phyloP scores from a whole-genome alignment of 306 rosid species.

The Myrica gale region DNA sequence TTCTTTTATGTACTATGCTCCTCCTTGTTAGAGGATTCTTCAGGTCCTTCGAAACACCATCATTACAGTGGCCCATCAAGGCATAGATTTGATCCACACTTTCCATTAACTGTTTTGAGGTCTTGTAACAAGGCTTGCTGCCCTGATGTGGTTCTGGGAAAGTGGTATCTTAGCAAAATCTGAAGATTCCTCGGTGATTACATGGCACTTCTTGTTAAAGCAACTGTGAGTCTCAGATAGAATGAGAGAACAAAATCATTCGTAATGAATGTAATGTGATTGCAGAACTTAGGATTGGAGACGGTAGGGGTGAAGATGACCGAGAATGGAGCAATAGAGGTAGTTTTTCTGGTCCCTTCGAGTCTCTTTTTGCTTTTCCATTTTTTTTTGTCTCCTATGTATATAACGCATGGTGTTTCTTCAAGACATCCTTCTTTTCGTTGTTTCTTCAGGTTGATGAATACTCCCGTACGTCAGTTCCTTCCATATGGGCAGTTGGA shows the following conservation, averaged over 20 bases:
- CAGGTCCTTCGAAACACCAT: background rate
- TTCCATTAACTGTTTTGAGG: background rate
- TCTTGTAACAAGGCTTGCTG: background rate
- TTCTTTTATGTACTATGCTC: constrained; percentile 1
- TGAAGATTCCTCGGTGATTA: constrained; percentile 20
- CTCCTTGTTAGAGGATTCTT: background rate
- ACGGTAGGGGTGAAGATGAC: constrained; percentile 67
- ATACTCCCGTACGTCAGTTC: constrained; percentile 83
- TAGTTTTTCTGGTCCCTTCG: constrained; percentile 31
- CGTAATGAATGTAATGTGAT: constrained; percentile 25
- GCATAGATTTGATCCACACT: background rate
- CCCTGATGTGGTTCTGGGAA: constrained; percentile 3
- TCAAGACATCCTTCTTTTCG: background rate
- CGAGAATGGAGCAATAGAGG: constrained; percentile 91
- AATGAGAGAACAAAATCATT: background rate
- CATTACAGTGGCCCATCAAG: background rate
- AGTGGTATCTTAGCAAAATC: constrained; percentile 16
- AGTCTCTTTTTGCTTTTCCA: background rate
- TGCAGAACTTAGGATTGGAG: constrained; percentile 94
- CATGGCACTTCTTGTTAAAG: constrained; percentile 7
- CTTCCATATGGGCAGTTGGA: constrained; percentile 97
- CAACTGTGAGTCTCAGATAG: constrained; percentile 19
- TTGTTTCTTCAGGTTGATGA: constrained; percentile 69
- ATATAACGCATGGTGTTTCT: background rate
- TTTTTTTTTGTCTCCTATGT: background rate